These are phyloP conservation scores for Diaporthe destruens DNA, from an alignment of 2,329 filamentous ascomycete genomes.

Conservation along the genomic window DNA sequence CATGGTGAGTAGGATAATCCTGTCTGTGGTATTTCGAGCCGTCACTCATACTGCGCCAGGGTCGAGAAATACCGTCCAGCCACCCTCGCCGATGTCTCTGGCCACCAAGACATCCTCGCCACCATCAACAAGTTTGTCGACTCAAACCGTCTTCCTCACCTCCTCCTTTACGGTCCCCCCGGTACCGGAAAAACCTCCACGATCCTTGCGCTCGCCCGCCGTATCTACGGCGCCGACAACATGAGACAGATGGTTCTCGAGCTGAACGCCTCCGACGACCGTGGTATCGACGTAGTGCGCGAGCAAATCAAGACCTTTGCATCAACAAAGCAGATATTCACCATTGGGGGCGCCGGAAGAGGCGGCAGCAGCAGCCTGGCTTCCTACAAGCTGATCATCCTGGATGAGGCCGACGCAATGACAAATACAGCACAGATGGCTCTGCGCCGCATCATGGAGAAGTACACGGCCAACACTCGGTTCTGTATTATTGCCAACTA, in stretches of 20 bases:
- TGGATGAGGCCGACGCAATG: conserved; percentile 99
- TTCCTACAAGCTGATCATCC: conserved; percentile 93
- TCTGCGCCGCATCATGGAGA: conserved; percentile 96
- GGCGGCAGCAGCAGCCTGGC: conserved; percentile 67
- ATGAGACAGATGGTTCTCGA: conserved; percentile 99
- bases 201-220: conserved; percentile 89
- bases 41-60: conserved; percentile 60
- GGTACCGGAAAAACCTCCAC: conserved; percentile 99
- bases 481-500: conserved; percentile 99
- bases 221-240: conserved; percentile 92
- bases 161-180: conserved; percentile 95
- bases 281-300: conserved; percentile 96
- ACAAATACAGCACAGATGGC: conserved; percentile 99
- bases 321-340: conserved; percentile 97
- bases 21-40: not conserved
- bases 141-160: conserved; percentile 91
- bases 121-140: conserved; percentile 99
- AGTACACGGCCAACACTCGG: conserved; percentile 96
- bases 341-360: conserved; percentile 63
- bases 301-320: conserved; percentile 99
- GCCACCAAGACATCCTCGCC: conserved; percentile 95
- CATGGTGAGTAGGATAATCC: conserved; percentile 73
- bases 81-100: conserved; percentile 91
- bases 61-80: conserved; percentile 97
- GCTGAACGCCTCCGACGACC: conserved; percentile 95